Evolutionary conservation across 176 grass and related monocot species (phyloP).

Genomic region (Raddia guianensis): DNA sequence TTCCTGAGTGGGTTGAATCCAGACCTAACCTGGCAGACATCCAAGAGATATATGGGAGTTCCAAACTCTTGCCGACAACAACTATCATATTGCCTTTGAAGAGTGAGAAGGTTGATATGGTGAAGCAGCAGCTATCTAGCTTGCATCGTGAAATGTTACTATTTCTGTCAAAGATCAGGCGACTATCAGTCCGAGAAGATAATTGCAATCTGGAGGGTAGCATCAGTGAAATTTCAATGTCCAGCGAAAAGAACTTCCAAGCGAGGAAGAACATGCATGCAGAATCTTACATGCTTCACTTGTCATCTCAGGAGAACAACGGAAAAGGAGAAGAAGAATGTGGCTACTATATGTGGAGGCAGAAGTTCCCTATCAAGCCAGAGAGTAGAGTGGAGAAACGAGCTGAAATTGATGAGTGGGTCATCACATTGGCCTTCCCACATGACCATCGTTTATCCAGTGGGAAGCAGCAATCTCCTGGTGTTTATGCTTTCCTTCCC

Average conservation of each 20-base stretch:
- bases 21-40: constrained; percentile 60
- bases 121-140: constrained; percentile 72
- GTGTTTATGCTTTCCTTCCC: constrained; percentile 76
- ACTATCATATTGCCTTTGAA: constrained; percentile 74
- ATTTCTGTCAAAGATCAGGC: constrained; percentile 72
- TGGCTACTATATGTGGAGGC: constrained; percentile 80
- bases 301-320: constrained; percentile 50
- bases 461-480: constrained; percentile 25
- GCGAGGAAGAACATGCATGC: constrained; percentile 56
- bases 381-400: constrained; percentile 67
- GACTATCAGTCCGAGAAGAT: constrained; percentile 52
- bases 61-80: constrained; percentile 59
- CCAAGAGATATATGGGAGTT: constrained; percentile 48
- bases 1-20: constrained; percentile 73
- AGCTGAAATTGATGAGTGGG: constrained; percentile 67
- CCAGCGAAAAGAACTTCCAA: constrained; percentile 53
- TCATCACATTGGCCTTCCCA: constrained; percentile 73
- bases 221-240: constrained; percentile 61
- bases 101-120: constrained; percentile 52
- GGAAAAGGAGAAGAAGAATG: constrained; percentile 51
- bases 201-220: constrained; percentile 12
- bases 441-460: constrained; percentile 47
- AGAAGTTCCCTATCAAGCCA: constrained; percentile 65
- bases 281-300: constrained; percentile 57
- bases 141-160: constrained; percentile 77